phyloP scores from a whole-genome alignment of 2,329 filamentous ascomycete genomes.

The Arthrobotrys musiformis region DNA sequence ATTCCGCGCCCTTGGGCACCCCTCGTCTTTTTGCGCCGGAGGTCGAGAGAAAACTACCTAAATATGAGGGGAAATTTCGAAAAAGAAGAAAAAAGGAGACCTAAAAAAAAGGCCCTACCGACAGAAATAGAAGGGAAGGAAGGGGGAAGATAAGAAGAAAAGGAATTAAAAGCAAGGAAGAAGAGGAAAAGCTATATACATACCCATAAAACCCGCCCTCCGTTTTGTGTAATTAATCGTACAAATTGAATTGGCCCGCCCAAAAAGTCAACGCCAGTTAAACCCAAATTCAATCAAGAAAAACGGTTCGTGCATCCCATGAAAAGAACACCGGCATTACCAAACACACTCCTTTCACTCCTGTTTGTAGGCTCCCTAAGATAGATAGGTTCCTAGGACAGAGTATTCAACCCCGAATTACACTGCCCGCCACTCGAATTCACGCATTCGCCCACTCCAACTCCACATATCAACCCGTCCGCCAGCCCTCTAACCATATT shows the following conservation, averaged over 20 bases:
- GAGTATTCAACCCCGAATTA: slow-evolving; percentile 41
- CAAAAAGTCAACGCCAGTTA: slow-evolving; percentile 17
- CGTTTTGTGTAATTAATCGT: slow-evolving; percentile 14
- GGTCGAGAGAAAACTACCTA: neutral
- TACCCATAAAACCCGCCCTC: neutral
- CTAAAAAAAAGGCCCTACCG: neutral
- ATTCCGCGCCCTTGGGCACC: neutral
- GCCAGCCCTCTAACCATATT: slow-evolving; percentile 49
- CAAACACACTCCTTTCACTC: neutral
- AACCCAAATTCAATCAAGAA: slow-evolving; percentile 22
- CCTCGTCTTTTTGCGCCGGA: slow-evolving; percentile 17
- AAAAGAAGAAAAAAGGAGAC: neutral
- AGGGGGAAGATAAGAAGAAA: neutral
- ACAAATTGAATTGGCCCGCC: slow-evolving; percentile 41
- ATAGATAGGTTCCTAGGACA: slow-evolving; percentile 28
- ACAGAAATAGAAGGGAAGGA: neutral
- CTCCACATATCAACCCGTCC: slow-evolving; percentile 46
- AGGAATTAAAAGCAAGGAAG: neutral
- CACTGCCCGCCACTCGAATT: slow-evolving; percentile 43
- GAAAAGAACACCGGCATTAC: slow-evolving; percentile 4
- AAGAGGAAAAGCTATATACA: slow-evolving; percentile 1
- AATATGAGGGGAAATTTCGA: neutral
- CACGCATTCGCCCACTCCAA: slow-evolving; percentile 51
- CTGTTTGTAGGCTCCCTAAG: neutral
- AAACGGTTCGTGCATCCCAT: slow-evolving; percentile 19